A percentile compares a stretch with the other conserved stretches of the same genome.
Evolutionary conservation across 1,284 basidiomycete species (phyloP).

Genomic region (Marasmius tenuissimus): DNA sequence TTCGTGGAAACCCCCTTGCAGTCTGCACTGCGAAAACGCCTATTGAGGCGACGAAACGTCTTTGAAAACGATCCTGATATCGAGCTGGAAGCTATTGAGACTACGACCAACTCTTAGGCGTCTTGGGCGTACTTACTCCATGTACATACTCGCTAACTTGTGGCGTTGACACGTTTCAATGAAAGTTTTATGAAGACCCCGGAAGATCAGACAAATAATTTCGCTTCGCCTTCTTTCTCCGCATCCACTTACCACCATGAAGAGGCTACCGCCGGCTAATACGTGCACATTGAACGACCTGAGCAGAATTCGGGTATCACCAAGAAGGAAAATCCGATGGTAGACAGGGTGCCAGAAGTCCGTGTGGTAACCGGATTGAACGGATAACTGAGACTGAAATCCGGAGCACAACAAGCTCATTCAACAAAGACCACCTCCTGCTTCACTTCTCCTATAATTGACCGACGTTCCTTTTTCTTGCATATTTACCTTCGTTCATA

Average conservation of each 20-base stretch:
- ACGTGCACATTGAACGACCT: neutral
- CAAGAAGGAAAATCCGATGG: neutral
- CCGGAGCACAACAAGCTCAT: no score
- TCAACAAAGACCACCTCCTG: neutral
- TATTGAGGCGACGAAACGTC: neutral
- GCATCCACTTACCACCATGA: neutral
- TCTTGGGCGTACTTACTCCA: neutral
- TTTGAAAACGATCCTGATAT: neutral
- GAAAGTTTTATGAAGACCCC: neutral
- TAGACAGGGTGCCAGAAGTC: neutral
- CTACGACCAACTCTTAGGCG: neutral
- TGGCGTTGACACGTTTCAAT: neutral
- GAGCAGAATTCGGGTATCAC: neutral
- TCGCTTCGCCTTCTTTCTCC: neutral
- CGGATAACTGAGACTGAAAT: neutral
- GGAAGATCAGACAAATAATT: neutral
- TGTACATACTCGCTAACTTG: no score
- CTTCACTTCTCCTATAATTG: neutral
- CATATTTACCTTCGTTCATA: neutral
- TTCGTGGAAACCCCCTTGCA: slow-evolving; percentile 7
- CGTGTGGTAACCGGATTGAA: neutral
- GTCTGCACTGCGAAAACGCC: neutral
- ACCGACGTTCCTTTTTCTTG: neutral
- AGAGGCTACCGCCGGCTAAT: neutral
- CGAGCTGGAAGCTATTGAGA: neutral